A percentile compares a stretch with the other conserved stretches of the same genome.
These are phyloP conservation scores for Penicillium thymicola DNA, from an alignment of 2,329 filamentous ascomycete genomes.

Conservation along the genomic window DNA sequence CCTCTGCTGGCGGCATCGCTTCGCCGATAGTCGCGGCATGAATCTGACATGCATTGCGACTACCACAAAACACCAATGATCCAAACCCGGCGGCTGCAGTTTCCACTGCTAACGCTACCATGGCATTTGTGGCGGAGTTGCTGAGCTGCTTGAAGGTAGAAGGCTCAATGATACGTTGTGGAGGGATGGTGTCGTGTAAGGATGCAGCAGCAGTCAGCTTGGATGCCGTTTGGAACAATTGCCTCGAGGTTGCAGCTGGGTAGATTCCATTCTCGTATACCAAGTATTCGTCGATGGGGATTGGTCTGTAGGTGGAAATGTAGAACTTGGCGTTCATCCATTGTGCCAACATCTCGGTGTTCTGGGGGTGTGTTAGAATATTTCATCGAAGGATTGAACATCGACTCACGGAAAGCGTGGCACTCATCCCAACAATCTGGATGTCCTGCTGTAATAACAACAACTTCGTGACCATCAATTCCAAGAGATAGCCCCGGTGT, in stretches of 20 bases:
- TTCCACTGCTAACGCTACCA: constrained; percentile 66
- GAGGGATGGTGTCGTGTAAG: constrained; percentile 33
- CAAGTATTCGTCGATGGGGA: constrained; percentile 73
- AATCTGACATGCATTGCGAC: constrained; percentile 63
- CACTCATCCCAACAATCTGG: constrained; percentile 77
- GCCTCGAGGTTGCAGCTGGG: constrained; percentile 56
- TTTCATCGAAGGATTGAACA: not conserved
- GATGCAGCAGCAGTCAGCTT: constrained; percentile 43
- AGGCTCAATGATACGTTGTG: constrained; percentile 49
- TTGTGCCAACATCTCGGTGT: constrained; percentile 63
- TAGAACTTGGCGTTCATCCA: constrained; percentile 72
- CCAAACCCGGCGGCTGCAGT: constrained; percentile 67
- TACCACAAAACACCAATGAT: constrained; percentile 70
- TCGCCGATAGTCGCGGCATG: constrained; percentile 67
- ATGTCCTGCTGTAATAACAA: constrained; percentile 64
- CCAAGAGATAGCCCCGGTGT: constrained; percentile 70
- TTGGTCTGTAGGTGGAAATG: constrained; percentile 67
- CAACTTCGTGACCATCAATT: constrained; percentile 70
- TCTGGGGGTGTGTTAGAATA: constrained; percentile 46
- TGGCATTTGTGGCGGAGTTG: constrained; percentile 65
- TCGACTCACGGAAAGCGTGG: constrained; percentile 63
- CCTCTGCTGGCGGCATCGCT: constrained; percentile 55
- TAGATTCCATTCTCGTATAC: constrained; percentile 70
- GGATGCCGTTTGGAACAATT: constrained; percentile 56
- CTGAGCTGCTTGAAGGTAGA: constrained; percentile 61